phyloP scores from a whole-genome alignment of 768 basidiomycete genomes.

The Russula lepida region DNA sequence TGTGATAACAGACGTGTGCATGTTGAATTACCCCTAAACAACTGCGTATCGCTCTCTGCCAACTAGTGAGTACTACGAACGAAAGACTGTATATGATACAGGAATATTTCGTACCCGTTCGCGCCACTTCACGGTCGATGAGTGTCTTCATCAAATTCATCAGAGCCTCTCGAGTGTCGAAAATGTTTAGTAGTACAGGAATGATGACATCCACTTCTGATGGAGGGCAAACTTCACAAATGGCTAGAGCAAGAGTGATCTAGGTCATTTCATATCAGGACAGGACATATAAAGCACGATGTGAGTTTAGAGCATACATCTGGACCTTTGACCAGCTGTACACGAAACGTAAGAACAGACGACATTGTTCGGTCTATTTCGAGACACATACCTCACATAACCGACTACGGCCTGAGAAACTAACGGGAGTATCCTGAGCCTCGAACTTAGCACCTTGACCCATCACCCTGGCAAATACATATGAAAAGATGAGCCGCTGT shows the following conservation, averaged over 20 bases:
- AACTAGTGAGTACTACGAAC: neutral
- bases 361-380: neutral
- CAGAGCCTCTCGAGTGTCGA: slow-evolving; percentile 67
- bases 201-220: slow-evolving; percentile 78
- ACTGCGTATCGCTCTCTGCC: slow-evolving; percentile 67
- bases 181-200: slow-evolving; percentile 76
- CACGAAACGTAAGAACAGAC: neutral
- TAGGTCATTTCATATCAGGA: slow-evolving; percentile 24
- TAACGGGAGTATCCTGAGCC: slow-evolving; percentile 35
- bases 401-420: slow-evolving; percentile 25
- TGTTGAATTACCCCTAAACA: slow-evolving; percentile 85
- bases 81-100: neutral
- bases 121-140: slow-evolving; percentile 77
- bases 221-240: slow-evolving; percentile 79
- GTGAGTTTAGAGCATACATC: slow-evolving; percentile 41
- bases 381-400: slow-evolving; percentile 29
- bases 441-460: slow-evolving; percentile 74
- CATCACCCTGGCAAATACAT: slow-evolving; percentile 75
- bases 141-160: slow-evolving; percentile 71
- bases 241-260: slow-evolving; percentile 75
- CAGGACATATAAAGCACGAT: neutral
- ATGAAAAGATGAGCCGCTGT: slow-evolving; percentile 73
- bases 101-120: slow-evolving; percentile 46
- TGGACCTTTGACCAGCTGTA: slow-evolving; percentile 61
- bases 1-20: slow-evolving; percentile 81